These are phyloP conservation scores for Euptelea pleiosperma DNA, from an alignment of 164 flowering plant genomes.

Conservation along the genomic window DNA sequence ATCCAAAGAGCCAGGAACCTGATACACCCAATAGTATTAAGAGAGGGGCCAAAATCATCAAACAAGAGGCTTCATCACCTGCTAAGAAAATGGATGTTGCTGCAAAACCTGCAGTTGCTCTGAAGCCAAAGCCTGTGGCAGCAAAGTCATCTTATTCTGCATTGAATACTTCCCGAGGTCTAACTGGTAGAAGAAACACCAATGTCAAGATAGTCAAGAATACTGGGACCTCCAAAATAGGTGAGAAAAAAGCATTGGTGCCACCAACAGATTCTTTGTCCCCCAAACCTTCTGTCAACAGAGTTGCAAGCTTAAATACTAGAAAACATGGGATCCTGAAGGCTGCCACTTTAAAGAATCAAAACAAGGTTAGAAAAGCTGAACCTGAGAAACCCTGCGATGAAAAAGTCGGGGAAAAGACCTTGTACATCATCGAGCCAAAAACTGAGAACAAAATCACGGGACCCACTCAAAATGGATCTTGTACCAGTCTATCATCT, in stretches of 20 bases:
- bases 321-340: constrained; percentile 23
- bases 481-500: constrained; percentile 8
- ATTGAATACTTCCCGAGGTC: constrained; percentile 1
- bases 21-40: constrained; percentile 18
- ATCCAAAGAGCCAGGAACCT: constrained; percentile 8
- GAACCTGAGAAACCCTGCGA: constrained; percentile 12
- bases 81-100: constrained; percentile 11
- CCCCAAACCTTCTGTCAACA: constrained; percentile 25
- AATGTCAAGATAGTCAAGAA: constrained; percentile 15
- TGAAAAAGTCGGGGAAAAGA: constrained; percentile 36
- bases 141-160: constrained; percentile 17
- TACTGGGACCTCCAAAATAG: constrained; percentile 21
- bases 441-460: constrained; percentile 20
- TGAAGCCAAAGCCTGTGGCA: constrained; percentile 23
- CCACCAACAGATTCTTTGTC: constrained; percentile 27
- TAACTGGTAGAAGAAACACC: constrained; percentile 7
- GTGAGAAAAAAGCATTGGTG: constrained; percentile 22
- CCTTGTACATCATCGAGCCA: constrained; percentile 33
- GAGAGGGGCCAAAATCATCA: constrained; percentile 12
- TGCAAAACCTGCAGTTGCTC: constrained; percentile 12
- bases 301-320: constrained; percentile 28
- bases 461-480: constrained; percentile 4
- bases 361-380: constrained; percentile 15
- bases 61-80: constrained; percentile 13
- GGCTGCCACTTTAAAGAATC: constrained; percentile 25